Base-by-base conservation (phyloP, 2,329 filamentous ascomycete genomes). In the Aureobasidium vineae region DNA sequence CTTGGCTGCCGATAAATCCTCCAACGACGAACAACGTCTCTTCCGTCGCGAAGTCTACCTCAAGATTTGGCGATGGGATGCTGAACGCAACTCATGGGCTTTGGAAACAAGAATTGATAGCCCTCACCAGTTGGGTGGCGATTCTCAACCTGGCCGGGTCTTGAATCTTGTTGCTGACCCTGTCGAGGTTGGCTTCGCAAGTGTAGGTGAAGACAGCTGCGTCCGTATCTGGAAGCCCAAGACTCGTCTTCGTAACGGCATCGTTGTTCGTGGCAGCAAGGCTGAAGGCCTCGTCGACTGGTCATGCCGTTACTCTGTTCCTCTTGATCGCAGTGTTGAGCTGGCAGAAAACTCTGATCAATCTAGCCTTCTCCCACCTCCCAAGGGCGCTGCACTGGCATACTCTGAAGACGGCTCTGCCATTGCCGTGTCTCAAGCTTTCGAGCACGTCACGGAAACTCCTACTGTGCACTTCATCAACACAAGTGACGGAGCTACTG, bases 351-450 rank as follows among this genome's bases (percentile, higher is more conserved):
- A n/a, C 10, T n/a, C 64, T 5, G 45, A 60, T 21, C 36, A 43
- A 23, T n/a, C 56, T 2, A 28, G 56, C 56, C 23, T 64, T n/a
- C 21, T 63, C 6, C 31, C 41, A 38, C 36, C 65, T 26, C 50
- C 63, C 19, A 64, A 40, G n/a, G 84, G 86, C 67, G 91, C 90
- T 16, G 86, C 85, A 52, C 77, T 97, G 47, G 82, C 88, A 28
- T 97, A 91, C 75, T 96, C 92, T 0, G 86, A 91, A 69, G 92
- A 97, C 75, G 91, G 91, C 1, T 96, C 92, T 15, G 86, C 90
- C 1, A 80, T 96, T n/a, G 92, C 91, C 60, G 87, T 88, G 56
- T 80, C 79, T 61, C 69, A 79, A 66, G 75, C 77, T 38, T 73
- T 73, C 5, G 65, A 68, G 19, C 70, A 83, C 38, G 79, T 79